Evolutionary conservation across 176 grass and related monocot genomes (phyloP).

Genomic region (maize (Zea mays)): DNA sequence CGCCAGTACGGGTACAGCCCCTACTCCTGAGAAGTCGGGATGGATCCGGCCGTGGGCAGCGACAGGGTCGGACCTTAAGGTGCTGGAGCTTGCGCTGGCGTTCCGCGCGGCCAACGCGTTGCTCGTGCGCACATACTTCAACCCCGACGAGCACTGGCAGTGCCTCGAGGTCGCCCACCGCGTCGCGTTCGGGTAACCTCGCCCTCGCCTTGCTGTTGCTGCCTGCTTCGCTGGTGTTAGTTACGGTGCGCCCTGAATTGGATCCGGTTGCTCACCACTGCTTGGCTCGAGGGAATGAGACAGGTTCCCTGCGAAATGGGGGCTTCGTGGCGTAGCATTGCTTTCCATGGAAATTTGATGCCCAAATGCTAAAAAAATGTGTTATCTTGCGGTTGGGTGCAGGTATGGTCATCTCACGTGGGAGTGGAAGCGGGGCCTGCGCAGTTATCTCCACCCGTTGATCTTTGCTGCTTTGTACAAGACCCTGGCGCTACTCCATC

Average conservation of each 20-base stretch:
- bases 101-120: constrained; percentile 73
- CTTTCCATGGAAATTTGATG: neutral
- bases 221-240: neutral
- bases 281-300: neutral
- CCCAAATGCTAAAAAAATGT: neutral
- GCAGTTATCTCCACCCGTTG: constrained; percentile 81
- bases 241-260: neutral
- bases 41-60: neutral
- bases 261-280: neutral
- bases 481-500: constrained; percentile 62
- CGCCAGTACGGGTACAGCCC: neutral
- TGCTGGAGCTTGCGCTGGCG: constrained; percentile 57
- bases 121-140: constrained; percentile 88
- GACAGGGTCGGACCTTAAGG: constrained; percentile 42
- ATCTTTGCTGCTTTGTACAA: constrained; percentile 74
- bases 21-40: neutral
- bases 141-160: constrained; percentile 96
- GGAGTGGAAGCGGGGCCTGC: constrained; percentile 86
- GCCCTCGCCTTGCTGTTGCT: neutral
- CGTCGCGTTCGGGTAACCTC: constrained; percentile 71
- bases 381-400: neutral
- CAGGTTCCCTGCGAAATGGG: neutral
- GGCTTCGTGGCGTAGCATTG: neutral
- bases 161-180: constrained; percentile 92
- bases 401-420: constrained; percentile 93